Evolutionary conservation across 2,329 filamentous ascomycete genomes (phyloP), one percentile per base, ranked within the genome.

Genomic region (Lecanosticta acicola): DNA sequence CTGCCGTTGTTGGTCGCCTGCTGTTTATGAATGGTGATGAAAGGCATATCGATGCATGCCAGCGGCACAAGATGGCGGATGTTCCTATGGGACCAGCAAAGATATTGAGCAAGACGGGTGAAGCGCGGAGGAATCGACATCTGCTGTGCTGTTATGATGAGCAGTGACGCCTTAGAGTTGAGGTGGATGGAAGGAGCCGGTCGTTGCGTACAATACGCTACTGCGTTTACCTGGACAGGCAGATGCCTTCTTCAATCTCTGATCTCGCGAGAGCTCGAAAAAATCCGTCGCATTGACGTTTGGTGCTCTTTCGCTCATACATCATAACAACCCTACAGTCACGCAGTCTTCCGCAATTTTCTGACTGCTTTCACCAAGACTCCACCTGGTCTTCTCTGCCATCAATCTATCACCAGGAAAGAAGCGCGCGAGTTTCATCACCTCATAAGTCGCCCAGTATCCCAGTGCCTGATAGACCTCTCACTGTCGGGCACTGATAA

Each of bases 41-140:
- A 46, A 36, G 38, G 46, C 53, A 56, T 56, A 29, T 29, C 24
- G 26, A 41, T 51, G 36, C 48, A 55, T 53, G 45, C 44, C 43
- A 34, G 36, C n/a, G 41, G 16, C 11, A 11, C n/a, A n/a, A 29
- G 24, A 11, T 11, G 5, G 11, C 7, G 11, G 24, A 29, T 29
- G 24, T 29, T 29, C 24, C 11, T 29, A n/a, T n/a, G n/a, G n/a
- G n/a, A n/a, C n/a, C n/a, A n/a, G n/a, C 24, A 29, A 29, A 29
- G 24, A 29, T 29, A 7, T 29, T 29, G 24, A 29, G 11, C 24
- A 29, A 11, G 7, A 29, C 24, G 11, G 24, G 5, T 29, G 24
- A 29, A 29, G 24, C 5, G 24, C 5, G 24, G 24, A 29, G 11
- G 24, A 5, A 29, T 29, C 11, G 7, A 29, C 5, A 11, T 5